Evolutionary conservation across 345 rosid genomes (phyloP).

Genomic region (Arabidopsis thaliana): TAIR10.1 NC_003071.7:798001-798500

Average conservation of each 20-base stretch:
- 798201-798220: constrained; percentile 84
- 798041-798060: neutral
- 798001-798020: constrained; percentile 88
- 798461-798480: constrained; percentile 69
- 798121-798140: neutral
- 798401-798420: constrained; percentile 94
- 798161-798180: constrained; percentile 96
- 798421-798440: constrained; percentile 96
- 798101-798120: neutral
- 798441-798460: constrained; percentile 87
- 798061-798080: neutral
- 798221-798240: constrained; percentile 87
- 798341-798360: neutral
- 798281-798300: constrained; percentile 61
- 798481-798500: constrained; percentile 97
- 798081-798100: neutral
- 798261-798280: constrained; percentile 97
- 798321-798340: constrained; percentile 12
- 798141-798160: constrained; percentile 59
- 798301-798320: constrained; percentile 1
- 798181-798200: constrained; percentile 91
- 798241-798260: constrained; percentile 92
- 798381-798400: constrained; percentile 99
- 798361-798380: constrained; percentile 27
- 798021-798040: constrained; percentile 89